Evolutionary conservation across 257 asterid genomes (phyloP), one percentile per base, ranked within the genome.

Genomic region (Penstemon barbatus): DNA sequence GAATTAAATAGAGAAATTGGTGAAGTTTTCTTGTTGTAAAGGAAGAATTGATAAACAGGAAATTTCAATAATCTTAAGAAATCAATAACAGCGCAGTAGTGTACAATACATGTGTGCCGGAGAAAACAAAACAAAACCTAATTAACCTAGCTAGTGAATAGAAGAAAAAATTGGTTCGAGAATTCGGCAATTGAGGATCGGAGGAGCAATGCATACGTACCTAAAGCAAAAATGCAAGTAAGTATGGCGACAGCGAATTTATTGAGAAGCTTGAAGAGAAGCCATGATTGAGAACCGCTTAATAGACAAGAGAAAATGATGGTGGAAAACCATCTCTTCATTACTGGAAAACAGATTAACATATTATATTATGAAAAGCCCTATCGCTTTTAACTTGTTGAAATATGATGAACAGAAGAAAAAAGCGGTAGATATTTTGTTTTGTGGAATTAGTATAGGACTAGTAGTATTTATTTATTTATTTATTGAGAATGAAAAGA

Each of bases 201-300:
- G 33, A 25, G 33, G 33, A 25, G 33, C 33, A 42, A 42, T 39
- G 25, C 6, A 15, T 46, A 69, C 78, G n/a, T 81, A 84, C 97
- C 96, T 40, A 90, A 25, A 63, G 94, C 91, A 25, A 90, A 75
- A 67, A 84, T 18, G 84, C 88, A 86, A 7, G 90, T 83, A 41
- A 83, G 77, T 2, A 88, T 72, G 63, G 87, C 86, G 11, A 79
- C 82, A 51, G 81, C 51, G 56, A 72, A 61, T 54, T 69, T 77
- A 79, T 79, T 81, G 72, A 83, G 55, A 43, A 78, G 63, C 19
- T 53, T 65, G 71, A 77, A 33, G 69, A 87, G 12, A 71, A 84
- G 37, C 7, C 76, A 75, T 15, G 85, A 77, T 42, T 66, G 72
- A 52, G 79, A 72, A 12, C 61, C 65, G 59, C 48, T 11, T 1